Conservation (phyloP, 768 basidiomycete species). For the Lactifluus hygrophoroides region DNA sequence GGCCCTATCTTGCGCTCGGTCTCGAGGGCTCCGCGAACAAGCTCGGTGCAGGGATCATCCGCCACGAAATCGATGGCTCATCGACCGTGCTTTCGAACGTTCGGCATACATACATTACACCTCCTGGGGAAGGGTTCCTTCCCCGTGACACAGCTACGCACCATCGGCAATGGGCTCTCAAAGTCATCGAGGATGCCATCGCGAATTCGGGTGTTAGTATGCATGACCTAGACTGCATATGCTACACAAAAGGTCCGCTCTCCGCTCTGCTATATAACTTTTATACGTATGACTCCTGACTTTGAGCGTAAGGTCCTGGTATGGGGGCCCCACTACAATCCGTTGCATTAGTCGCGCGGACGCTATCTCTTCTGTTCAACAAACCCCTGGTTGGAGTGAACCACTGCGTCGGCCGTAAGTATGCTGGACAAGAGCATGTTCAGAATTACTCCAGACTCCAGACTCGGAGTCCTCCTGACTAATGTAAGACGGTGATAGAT, state of each 20-base stretch:
- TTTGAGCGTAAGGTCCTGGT: conserved; percentile 69
- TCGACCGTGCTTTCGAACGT: conserved; percentile 82
- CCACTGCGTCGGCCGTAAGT: conserved; percentile 94
- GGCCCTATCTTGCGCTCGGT: conserved; percentile 79
- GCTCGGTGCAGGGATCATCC: conserved; percentile 87
- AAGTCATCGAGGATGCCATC: conserved; percentile 72
- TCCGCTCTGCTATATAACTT: neutral
- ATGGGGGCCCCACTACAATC: conserved; percentile 98
- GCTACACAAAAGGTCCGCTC: conserved; percentile 83
- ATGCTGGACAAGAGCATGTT: neutral
- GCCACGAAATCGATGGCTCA: conserved; percentile 66
- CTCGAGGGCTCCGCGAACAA: conserved; percentile 99
- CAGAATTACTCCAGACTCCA: too few species aligned
- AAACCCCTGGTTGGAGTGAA: conserved; percentile 98
- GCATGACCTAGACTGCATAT: conserved; percentile 85
- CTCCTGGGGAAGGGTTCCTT: conserved; percentile 95
- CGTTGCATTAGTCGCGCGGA: conserved; percentile 88
- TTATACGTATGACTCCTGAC: neutral
- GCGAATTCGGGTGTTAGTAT: conserved; percentile 58
- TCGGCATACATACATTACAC: conserved; percentile 97
- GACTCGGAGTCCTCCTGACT: neutral
- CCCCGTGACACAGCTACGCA: conserved; percentile 94
- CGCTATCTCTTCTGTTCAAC: conserved; percentile 74
- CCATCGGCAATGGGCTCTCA: conserved; percentile 87
- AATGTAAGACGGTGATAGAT: conserved; percentile 42